Conservation (phyloP, 805 yeast species). For the Soucietia sequanensis region DNA sequence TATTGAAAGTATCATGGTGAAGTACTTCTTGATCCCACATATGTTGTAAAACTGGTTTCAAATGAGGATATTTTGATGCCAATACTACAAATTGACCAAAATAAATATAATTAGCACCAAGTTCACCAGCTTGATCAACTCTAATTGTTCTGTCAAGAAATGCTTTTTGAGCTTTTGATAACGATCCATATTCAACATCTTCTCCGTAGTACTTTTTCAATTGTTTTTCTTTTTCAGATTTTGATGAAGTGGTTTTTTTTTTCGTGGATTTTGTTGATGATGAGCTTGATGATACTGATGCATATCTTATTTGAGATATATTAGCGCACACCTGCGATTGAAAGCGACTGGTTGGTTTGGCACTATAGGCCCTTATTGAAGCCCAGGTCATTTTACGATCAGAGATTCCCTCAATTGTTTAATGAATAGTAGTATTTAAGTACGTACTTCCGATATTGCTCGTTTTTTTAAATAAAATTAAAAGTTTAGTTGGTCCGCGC, state of each 20-base stretch:
- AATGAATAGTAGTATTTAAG: no score
- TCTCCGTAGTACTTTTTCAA: constrained; percentile 19
- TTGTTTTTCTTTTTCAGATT: constrained; percentile 6
- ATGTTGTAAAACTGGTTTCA: constrained; percentile 79
- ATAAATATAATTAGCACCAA: constrained; percentile 92
- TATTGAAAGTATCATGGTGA: constrained; percentile 84
- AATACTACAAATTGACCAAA: constrained; percentile 84
- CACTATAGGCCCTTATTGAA: no score
- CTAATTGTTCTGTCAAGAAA: constrained; percentile 73
- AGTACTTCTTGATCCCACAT: constrained; percentile 99
- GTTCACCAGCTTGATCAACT: constrained; percentile 97
- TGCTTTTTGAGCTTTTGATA: constrained; percentile 60
- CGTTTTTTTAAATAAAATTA: no score
- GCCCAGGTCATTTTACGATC: no score
- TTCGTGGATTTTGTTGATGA: constrained; percentile 2
- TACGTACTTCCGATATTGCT: no score
- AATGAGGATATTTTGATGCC: constrained; percentile 64
- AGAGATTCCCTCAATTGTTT: no score
- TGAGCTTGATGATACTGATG: not conserved
- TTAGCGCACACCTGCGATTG: no score
- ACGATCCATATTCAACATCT: constrained; percentile 33
- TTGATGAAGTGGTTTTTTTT: constrained; percentile 1
- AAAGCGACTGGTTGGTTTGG: no score
- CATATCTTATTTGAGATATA: constrained; percentile 1
- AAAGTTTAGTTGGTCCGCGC: no score